Evolutionary conservation across 352 stramenopile species (phyloP).

Genomic region (Halophytophthora polymorphica): DNA sequence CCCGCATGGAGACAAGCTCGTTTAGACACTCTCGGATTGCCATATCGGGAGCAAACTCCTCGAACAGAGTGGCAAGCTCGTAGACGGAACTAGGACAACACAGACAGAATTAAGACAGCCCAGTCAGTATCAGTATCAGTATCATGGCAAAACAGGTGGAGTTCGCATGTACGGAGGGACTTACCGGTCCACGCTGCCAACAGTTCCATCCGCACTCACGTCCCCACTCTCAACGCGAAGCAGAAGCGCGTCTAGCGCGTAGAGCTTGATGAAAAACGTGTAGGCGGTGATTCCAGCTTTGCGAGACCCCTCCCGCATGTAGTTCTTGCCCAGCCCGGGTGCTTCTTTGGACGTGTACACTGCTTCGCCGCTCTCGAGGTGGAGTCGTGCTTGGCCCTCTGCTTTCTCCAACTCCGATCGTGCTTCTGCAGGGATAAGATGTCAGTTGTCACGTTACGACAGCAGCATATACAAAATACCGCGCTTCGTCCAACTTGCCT

Average conservation of each 20-base stretch:
- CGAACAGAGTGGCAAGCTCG: constrained; percentile 33
- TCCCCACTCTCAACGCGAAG: constrained; percentile 25
- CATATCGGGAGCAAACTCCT: constrained; percentile 42
- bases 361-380: constrained; percentile 37
- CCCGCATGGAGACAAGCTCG: constrained; percentile 57
- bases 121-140: too few relatives aligned
- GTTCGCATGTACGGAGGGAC: too few relatives aligned
- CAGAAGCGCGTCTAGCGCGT: constrained; percentile 60
- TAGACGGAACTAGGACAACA: constrained; percentile 28
- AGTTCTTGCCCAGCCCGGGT: constrained; percentile 78
- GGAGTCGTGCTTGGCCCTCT: constrained; percentile 36
- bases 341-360: constrained; percentile 81
- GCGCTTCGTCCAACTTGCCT: constrained; percentile 19
- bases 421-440: constrained; percentile 27
- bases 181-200: constrained; percentile 38
- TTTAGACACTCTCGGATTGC: constrained; percentile 46
- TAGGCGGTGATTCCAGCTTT: constrained; percentile 62
- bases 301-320: constrained; percentile 71
- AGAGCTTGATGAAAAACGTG: constrained; percentile 83
- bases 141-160: too few relatives aligned
- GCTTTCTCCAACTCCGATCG: constrained; percentile 31
- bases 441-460: neutral
- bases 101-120: too few relatives aligned
- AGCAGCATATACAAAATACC: neutral
- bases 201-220: constrained; percentile 23